A percentile compares a stretch with the other conserved stretches of the same genome.
phyloP scores from a whole-genome alignment of 768 basidiomycete genomes.

The Collybia nuda region DNA sequence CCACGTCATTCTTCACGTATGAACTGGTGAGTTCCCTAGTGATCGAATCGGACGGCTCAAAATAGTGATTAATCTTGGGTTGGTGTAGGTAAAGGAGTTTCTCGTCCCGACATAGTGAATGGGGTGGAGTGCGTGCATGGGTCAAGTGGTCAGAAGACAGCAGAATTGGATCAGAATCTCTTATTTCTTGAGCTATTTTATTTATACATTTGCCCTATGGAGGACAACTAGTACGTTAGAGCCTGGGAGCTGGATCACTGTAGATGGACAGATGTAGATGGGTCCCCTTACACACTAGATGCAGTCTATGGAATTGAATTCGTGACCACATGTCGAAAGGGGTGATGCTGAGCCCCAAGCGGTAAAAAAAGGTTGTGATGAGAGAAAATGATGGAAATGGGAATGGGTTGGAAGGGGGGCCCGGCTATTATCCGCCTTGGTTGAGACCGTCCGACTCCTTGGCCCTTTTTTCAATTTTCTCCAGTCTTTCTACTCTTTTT shows the following conservation, averaged over 20 bases:
- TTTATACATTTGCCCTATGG: not conserved
- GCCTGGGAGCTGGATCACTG: too few species aligned
- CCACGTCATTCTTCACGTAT: conserved; percentile 84
- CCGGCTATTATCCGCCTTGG: too few species aligned
- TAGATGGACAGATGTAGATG: conserved; percentile 9
- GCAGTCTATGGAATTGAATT: not conserved
- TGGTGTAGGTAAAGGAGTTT: conserved; percentile 29
- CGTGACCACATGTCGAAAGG: not conserved
- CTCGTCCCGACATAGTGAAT: conserved; percentile 25
- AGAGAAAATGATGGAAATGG: too few species aligned
- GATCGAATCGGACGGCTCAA: not conserved
- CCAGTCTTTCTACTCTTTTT: too few species aligned
- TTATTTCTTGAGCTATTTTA: not conserved
- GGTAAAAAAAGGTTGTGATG: too few species aligned
- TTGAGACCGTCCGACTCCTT: too few species aligned
- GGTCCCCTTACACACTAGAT: not conserved
- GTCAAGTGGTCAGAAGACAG: too few species aligned
- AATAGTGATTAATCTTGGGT: conserved; percentile 7
- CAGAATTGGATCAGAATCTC: not conserved
- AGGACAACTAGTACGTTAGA: too few species aligned
- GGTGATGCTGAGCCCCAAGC: too few species aligned
- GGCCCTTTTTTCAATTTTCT: too few species aligned
- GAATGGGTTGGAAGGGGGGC: too few species aligned
- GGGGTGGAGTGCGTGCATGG: too few species aligned
- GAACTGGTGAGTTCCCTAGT: conserved; percentile 47